phyloP scores from a whole-genome alignment of 1,139 yeast genomes.

The Taphrina flavorubra region DNA sequence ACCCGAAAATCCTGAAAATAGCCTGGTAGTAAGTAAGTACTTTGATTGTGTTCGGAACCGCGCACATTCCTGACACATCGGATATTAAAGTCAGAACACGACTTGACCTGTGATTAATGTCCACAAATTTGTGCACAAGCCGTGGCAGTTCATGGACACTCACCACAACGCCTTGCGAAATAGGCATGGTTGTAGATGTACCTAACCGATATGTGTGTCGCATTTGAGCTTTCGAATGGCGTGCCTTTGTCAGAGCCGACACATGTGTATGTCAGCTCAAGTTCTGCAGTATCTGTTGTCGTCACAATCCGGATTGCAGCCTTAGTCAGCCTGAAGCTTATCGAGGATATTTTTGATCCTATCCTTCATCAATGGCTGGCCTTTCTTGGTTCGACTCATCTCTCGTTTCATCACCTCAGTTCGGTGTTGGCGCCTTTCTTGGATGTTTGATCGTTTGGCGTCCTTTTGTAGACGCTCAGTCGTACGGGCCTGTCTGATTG shows the following conservation, averaged over 20 bases:
- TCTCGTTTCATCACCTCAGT: constrained; percentile 24
- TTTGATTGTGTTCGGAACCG: neutral
- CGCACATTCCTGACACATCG: neutral
- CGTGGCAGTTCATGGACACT: no score
- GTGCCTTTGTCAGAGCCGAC: no score
- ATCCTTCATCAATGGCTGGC: constrained; percentile 38
- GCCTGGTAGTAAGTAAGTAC: neutral
- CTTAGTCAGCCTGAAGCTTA: constrained; percentile 22
- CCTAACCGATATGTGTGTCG: no score
- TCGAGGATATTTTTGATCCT: constrained; percentile 35
- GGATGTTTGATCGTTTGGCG: neutral
- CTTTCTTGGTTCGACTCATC: constrained; percentile 29
- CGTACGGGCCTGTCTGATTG: neutral
- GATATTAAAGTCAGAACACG: neutral
- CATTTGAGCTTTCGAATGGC: no score
- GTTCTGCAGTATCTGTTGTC: no score
- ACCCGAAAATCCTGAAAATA: neutral
- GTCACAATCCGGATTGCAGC: no score
- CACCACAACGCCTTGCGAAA: no score
- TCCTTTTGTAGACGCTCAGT: constrained; percentile 9
- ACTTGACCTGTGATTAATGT: neutral
- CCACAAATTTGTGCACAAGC: no score
- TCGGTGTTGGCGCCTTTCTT: constrained; percentile 14
- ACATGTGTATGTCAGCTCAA: no score
- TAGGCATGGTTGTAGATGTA: no score